Evolutionary conservation across 2,329 filamentous ascomycete genomes (phyloP).

Genomic region (Calonectria fujianensis): DNA sequence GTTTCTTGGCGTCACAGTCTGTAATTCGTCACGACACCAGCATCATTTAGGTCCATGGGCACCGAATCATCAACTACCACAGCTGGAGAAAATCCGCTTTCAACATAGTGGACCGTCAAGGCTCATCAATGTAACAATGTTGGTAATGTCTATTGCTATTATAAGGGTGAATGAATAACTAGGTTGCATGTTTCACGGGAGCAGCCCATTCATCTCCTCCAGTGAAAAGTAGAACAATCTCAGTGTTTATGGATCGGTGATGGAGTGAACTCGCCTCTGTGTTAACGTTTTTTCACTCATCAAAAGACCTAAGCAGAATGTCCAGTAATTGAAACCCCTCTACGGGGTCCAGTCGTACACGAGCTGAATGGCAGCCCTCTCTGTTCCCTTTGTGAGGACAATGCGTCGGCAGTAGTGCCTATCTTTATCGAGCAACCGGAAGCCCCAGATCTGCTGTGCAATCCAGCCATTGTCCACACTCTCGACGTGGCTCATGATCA

Average conservation of each 20-base stretch:
- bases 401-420: slow-evolving; percentile 73
- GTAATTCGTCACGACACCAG: slow-evolving; percentile 41
- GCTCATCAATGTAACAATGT: slow-evolving; percentile 24
- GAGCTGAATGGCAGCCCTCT: slow-evolving; percentile 71
- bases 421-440: slow-evolving; percentile 72
- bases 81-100: slow-evolving; percentile 26
- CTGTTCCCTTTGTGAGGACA: slow-evolving; percentile 69
- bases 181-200: neutral
- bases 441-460: slow-evolving; percentile 77
- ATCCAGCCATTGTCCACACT: slow-evolving; percentile 72
- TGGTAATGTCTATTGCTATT: slow-evolving; percentile 4
- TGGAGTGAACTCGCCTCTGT: slow-evolving; percentile 4
- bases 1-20: slow-evolving; percentile 7
- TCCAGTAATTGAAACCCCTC: neutral
- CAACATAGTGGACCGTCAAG: slow-evolving; percentile 32
- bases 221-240: slow-evolving; percentile 18
- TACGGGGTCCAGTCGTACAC: slow-evolving; percentile 73
- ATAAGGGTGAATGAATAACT: neutral
- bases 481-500: slow-evolving; percentile 79
- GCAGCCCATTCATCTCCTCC: neutral
- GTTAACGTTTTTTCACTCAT: neutral
- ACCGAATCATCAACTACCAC: neutral
- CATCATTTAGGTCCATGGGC: slow-evolving; percentile 33
- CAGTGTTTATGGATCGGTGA: neutral
- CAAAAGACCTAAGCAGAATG: neutral